phyloP scores from a whole-genome alignment of 352 stramenopile species.

The Globisporangium rhizosaccharum region DNA sequence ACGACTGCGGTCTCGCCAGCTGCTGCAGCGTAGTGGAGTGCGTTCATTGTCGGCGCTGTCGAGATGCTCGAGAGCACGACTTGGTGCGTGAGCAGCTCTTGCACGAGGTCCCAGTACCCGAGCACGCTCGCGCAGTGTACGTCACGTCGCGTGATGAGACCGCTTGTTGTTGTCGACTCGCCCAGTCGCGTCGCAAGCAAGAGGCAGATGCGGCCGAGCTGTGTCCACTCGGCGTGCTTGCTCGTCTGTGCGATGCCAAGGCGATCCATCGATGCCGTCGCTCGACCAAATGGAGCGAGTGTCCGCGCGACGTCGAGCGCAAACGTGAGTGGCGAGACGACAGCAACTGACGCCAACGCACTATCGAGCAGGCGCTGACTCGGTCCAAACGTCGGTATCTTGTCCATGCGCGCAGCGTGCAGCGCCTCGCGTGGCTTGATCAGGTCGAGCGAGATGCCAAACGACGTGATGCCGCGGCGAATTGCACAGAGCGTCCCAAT shows the following conservation, averaged over 20 bases:
- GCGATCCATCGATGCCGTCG: constrained; percentile 3
- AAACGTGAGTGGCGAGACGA: constrained; percentile 48
- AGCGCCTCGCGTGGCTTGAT: constrained; percentile 1
- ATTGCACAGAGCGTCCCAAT: constrained; percentile 37
- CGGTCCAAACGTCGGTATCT: neutral
- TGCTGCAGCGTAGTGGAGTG: constrained; percentile 42
- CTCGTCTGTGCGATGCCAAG: constrained; percentile 7
- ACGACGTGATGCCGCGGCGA: constrained; percentile 31
- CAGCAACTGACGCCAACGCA: neutral
- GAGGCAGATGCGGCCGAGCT: constrained; percentile 33
- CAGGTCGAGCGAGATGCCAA: constrained; percentile 22
- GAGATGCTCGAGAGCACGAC: constrained; percentile 33
- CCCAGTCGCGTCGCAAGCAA: constrained; percentile 29
- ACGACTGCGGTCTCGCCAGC: constrained; percentile 39
- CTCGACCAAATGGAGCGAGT: constrained; percentile 21
- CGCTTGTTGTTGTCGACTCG: constrained; percentile 23
- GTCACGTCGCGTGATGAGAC: constrained; percentile 44
- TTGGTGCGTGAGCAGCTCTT: constrained; percentile 44
- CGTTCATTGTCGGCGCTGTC: constrained; percentile 33
- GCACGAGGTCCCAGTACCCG: constrained; percentile 45
- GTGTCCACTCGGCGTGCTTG: constrained; percentile 31
- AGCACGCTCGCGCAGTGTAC: constrained; percentile 37
- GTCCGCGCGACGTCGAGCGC: constrained; percentile 30
- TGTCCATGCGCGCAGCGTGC: neutral
- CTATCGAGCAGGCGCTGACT: constrained; percentile 11